These are phyloP conservation scores for Neonectria hederae DNA, from an alignment of 2,329 filamentous ascomycete species.

Conservation along the genomic window DNA sequence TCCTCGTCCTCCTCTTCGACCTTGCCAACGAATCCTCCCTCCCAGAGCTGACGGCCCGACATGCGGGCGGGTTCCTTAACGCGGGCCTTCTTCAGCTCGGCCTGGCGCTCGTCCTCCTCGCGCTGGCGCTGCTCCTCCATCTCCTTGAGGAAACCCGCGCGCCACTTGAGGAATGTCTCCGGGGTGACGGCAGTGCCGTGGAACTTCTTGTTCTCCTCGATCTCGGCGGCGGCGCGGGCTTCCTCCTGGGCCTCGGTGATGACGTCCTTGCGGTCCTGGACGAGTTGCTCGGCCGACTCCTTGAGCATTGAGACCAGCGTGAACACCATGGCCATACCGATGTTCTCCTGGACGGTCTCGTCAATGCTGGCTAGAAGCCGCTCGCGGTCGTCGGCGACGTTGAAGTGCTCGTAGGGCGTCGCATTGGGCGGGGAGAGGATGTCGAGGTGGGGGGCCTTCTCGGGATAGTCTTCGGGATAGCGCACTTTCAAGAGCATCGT, in stretches of 20 bases:
- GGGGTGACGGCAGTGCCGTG: slow-evolving; percentile 89
- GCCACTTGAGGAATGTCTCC: slow-evolving; percentile 86
- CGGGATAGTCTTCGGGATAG: slow-evolving; percentile 91
- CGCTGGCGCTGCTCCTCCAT: slow-evolving; percentile 76
- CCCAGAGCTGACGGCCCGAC: slow-evolving; percentile 81
- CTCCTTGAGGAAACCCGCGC: slow-evolving; percentile 79
- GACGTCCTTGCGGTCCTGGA: slow-evolving; percentile 76
- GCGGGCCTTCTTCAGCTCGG: slow-evolving; percentile 83
- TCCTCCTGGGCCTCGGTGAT: slow-evolving; percentile 68
- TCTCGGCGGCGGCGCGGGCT: slow-evolving; percentile 69
- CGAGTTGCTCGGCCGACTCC: slow-evolving; percentile 87
- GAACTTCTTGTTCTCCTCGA: slow-evolving; percentile 96
- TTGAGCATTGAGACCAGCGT: slow-evolving; percentile 88
- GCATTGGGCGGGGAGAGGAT: slow-evolving; percentile 78
- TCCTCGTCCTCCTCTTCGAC: slow-evolving; percentile 74
- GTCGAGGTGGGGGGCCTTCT: slow-evolving; percentile 84
- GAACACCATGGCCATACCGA: slow-evolving; percentile 98
- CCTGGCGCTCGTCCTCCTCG: slow-evolving; percentile 79
- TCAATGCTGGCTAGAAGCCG: slow-evolving; percentile 75
- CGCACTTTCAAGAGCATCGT: slow-evolving; percentile 83
- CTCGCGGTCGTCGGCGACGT: slow-evolving; percentile 81
- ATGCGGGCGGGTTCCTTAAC: slow-evolving; percentile 78
- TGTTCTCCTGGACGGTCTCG: slow-evolving; percentile 85
- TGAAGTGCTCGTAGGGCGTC: slow-evolving; percentile 76
- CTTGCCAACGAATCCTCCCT: slow-evolving; percentile 75